These are phyloP conservation scores for Russula earlei DNA, from an alignment of 768 basidiomycete species.

Conservation along the genomic window DNA sequence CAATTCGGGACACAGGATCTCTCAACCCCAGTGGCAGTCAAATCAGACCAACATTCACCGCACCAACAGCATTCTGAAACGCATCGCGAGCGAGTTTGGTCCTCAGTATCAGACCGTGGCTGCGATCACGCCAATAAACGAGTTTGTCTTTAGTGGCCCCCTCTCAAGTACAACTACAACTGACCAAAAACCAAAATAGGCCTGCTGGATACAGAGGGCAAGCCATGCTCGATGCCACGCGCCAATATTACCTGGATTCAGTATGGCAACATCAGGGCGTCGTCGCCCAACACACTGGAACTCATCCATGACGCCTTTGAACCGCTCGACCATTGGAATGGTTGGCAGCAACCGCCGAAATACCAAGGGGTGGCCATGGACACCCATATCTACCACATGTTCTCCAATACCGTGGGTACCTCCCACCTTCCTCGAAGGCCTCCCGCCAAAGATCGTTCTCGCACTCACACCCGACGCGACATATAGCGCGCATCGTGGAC, in stretches of 20 bases:
- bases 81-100: constrained; percentile 50
- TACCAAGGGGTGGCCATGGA: constrained; percentile 68
- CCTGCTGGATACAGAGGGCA: constrained; percentile 61
- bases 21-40: constrained; percentile 62
- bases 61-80: constrained; percentile 55
- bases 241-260: constrained; percentile 67
- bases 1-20: constrained; percentile 62
- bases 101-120: constrained; percentile 47
- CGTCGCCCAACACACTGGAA: constrained; percentile 47
- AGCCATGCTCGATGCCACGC: constrained; percentile 39
- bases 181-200: constrained; percentile 34
- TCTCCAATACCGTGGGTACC: constrained; percentile 51
- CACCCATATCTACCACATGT: constrained; percentile 74
- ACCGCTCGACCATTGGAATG: constrained; percentile 56
- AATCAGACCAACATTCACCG: constrained; percentile 56
- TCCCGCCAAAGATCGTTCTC: too few species aligned
- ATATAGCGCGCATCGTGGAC: too few species aligned
- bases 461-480: too few species aligned
- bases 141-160: constrained; percentile 42
- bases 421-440: background rate
- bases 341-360: constrained; percentile 42
- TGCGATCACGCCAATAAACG: constrained; percentile 69
- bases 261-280: constrained; percentile 59
- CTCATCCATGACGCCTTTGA: constrained; percentile 78
- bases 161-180: too few species aligned